Conservation (phyloP, 2,329 filamentous ascomycete species). For the Xylariaceae sp. region DNA sequence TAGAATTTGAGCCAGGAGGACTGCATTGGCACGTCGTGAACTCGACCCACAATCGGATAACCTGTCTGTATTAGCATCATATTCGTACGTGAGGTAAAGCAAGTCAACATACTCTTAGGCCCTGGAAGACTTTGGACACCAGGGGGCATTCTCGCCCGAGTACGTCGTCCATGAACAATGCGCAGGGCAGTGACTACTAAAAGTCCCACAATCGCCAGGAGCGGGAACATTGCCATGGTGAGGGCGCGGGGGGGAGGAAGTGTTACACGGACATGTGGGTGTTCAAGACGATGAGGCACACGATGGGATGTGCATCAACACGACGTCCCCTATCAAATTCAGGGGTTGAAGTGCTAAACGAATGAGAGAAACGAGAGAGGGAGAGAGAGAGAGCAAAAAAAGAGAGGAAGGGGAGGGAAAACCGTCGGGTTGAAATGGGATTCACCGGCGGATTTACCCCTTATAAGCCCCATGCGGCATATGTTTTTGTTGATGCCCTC, state of each 20-base stretch:
- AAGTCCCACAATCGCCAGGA: conserved; percentile 18
- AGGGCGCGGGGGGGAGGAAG: background rate
- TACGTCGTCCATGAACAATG: conserved; percentile 13
- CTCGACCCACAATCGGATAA: conserved; percentile 40
- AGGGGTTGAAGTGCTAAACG: no score
- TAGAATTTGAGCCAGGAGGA: conserved; percentile 44
- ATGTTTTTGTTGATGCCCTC: no score
- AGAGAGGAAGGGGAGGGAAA: background rate
- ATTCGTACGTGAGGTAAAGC: background rate
- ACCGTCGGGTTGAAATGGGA: background rate
- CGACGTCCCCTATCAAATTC: no score
- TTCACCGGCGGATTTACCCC: background rate
- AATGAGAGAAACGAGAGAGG: no score
- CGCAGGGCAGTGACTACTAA: conserved; percentile 21
- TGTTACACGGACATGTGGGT: conserved; percentile 3
- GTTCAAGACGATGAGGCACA: background rate
- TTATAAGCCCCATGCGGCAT: conserved; percentile 2
- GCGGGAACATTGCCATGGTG: conserved; percentile 22
- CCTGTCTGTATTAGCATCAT: conserved; percentile 27
- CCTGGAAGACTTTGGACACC: conserved; percentile 27
- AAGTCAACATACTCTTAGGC: conserved; percentile 27
- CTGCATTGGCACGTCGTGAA: conserved; percentile 41
- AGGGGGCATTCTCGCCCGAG: conserved; percentile 24
- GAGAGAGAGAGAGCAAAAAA: background rate
- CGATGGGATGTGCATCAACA: conserved; percentile 1